These are phyloP conservation scores for Talaromyces sp. DNA, from an alignment of 2,329 filamentous ascomycete species.

Conservation along the genomic window DNA sequence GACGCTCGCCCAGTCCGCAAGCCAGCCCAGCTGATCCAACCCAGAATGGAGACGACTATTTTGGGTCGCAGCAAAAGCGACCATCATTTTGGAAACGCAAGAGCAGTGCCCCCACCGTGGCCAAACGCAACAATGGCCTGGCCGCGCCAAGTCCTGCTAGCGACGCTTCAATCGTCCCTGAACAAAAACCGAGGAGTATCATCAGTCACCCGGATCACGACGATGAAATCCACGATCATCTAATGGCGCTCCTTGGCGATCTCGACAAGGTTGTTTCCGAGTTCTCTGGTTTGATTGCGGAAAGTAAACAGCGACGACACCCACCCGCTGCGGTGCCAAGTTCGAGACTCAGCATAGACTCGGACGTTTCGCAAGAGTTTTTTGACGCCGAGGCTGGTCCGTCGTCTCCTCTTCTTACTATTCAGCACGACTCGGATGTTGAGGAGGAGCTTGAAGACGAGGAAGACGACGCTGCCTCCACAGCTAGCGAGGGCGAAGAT, in stretches of 20 bases:
- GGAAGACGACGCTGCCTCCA: constrained; percentile 58
- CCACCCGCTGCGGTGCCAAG: constrained; percentile 49
- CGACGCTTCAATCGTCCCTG: constrained; percentile 22
- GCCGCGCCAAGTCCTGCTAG: constrained; percentile 41
- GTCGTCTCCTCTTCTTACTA: constrained; percentile 65
- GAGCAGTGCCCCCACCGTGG: constrained; percentile 49
- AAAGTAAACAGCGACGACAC: constrained; percentile 71
- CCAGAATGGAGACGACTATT: constrained; percentile 29
- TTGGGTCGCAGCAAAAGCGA: constrained; percentile 52
- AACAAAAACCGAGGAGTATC: constrained; percentile 30
- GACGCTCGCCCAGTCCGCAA: constrained; percentile 31
- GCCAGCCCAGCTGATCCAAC: constrained; percentile 24
- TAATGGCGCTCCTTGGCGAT: constrained; percentile 75
- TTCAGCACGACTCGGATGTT: constrained; percentile 67
- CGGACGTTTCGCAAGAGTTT: constrained; percentile 78
- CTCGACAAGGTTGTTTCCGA: constrained; percentile 78
- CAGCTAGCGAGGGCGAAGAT: constrained; percentile 55
- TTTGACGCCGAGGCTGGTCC: constrained; percentile 76
- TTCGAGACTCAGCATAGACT: constrained; percentile 70
- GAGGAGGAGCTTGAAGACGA: constrained; percentile 59
- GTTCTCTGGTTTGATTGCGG: constrained; percentile 70
- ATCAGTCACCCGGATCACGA: constrained; percentile 46
- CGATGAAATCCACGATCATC: constrained; percentile 71
- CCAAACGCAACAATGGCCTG: constrained; percentile 38
- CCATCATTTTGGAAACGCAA: constrained; percentile 92